These are phyloP conservation scores for Penicillium simplicissimum DNA, from an alignment of 495 filamentous ascomycete species.

Conservation along the genomic window DNA sequence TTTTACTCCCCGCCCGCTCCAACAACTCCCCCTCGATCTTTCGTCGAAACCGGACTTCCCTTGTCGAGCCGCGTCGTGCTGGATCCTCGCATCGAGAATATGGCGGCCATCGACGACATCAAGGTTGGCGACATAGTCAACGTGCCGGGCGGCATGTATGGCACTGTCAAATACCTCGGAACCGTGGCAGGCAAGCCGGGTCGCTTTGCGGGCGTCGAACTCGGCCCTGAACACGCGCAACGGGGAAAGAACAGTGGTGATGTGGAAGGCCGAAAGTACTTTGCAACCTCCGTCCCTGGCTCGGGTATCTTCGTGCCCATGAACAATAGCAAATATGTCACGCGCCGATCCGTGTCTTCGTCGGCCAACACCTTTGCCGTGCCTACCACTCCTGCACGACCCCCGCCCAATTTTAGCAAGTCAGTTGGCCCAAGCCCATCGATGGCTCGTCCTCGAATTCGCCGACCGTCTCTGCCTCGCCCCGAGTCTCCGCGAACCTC, in stretches of 20 bases:
- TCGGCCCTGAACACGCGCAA: conserved; percentile 74
- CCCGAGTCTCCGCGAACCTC: conserved; percentile 69
- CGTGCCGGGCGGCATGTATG: conserved; percentile 92
- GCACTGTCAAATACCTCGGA: conserved; percentile 86
- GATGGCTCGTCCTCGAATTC: conserved; percentile 61
- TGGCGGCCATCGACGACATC: conserved; percentile 56
- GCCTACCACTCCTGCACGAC: conserved; percentile 65
- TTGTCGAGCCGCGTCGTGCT: conserved; percentile 1
- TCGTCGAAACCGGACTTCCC: conserved; percentile 8
- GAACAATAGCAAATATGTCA: conserved; percentile 74
- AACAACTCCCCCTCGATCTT: conserved; percentile 9
- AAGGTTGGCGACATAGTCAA: conserved; percentile 88
- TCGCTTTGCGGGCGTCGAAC: conserved; percentile 90
- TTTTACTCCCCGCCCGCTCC: conserved; percentile 14
- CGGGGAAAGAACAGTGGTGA: conserved; percentile 95
- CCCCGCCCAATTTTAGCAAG: conserved; percentile 69
- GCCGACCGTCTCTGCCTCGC: conserved; percentile 72
- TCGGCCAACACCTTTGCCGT: conserved; percentile 60
- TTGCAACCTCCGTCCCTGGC: conserved; percentile 72
- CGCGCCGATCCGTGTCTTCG: conserved; percentile 52
- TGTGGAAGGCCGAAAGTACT: conserved; percentile 86
- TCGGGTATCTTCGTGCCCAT: conserved; percentile 95
- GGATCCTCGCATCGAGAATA: conserved; percentile 13
- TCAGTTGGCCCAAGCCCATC: conserved; percentile 78
- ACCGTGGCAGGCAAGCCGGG: conserved; percentile 86